Percentiles rank a stretch among this genome's conserved stretches.
Conservation (phyloP, 371 early-diverging fungal species). For the Rhizopus sp. region DNA sequence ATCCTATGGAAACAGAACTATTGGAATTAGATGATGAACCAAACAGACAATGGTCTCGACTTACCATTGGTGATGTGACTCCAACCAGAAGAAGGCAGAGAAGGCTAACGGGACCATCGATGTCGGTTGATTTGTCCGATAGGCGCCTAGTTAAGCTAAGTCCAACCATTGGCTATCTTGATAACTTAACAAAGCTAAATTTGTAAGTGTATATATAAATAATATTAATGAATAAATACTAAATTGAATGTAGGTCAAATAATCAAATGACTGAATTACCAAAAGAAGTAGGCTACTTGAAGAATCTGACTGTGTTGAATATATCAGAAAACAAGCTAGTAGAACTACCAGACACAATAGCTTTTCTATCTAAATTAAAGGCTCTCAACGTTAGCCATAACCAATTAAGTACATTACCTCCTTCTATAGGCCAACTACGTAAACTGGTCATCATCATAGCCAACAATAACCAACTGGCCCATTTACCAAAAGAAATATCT, state of each 20-base stretch:
- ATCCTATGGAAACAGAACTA: conserved; percentile 24
- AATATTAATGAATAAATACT: neutral
- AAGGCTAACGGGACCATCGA: conserved; percentile 18
- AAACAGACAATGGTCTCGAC: conserved; percentile 19
- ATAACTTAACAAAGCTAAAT: conserved; percentile 27
- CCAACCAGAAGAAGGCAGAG: conserved; percentile 14
- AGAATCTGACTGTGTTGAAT: conserved; percentile 27
- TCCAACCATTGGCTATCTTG: conserved; percentile 29
- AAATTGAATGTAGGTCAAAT: conserved; percentile 20
- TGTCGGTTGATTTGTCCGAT: conserved; percentile 28
- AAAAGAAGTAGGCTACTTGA: conserved; percentile 25
- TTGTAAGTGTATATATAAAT: conserved; percentile 24
- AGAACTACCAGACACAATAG: conserved; percentile 34
- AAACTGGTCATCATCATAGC: conserved; percentile 61
- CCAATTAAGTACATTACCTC: conserved; percentile 57
- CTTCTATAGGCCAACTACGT: conserved; percentile 59
- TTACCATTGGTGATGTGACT: conserved; percentile 24
- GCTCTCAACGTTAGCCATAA: conserved; percentile 53
- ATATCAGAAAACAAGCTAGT: conserved; percentile 27
- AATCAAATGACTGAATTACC: conserved; percentile 35
- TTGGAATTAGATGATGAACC: conserved; percentile 18
- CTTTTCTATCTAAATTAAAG: conserved; percentile 23
- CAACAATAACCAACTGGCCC: conserved; percentile 47
- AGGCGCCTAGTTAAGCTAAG: conserved; percentile 23
- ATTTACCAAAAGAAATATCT: conserved; percentile 50